phyloP scores from a whole-genome alignment of 2,329 filamentous ascomycete genomes.

The Drechslerella dactyloides region DNA sequence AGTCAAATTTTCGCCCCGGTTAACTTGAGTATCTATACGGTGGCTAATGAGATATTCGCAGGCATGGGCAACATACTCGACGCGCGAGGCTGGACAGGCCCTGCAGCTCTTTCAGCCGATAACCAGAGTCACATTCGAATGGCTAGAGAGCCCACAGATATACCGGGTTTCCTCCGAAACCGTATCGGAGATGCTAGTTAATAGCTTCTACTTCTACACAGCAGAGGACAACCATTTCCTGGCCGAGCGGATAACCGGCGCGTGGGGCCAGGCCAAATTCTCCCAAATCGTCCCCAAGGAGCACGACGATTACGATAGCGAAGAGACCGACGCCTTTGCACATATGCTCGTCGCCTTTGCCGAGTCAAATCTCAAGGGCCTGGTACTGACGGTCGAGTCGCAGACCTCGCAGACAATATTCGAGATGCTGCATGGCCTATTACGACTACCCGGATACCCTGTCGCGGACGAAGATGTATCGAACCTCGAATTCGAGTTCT shows the following conservation, averaged over 20 bases:
- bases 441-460: conserved; percentile 70
- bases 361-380: conserved; percentile 70
- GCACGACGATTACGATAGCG: conserved; percentile 62
- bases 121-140: conserved; percentile 55
- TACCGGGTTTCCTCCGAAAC: conserved; percentile 58
- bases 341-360: conserved; percentile 72
- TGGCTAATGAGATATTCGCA: conserved; percentile 55
- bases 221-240: conserved; percentile 66
- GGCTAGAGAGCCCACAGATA: conserved; percentile 66
- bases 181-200: conserved; percentile 67
- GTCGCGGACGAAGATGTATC: conserved; percentile 77
- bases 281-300: conserved; percentile 66
- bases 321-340: conserved; percentile 69
- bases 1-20: conserved; percentile 34
- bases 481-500: conserved; percentile 77
- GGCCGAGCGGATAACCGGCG: conserved; percentile 66
- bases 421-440: conserved; percentile 68
- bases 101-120: conserved; percentile 48
- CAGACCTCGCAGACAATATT: conserved; percentile 64
- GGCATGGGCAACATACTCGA: conserved; percentile 77
- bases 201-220: conserved; percentile 69
- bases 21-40: not conserved
- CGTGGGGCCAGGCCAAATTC: conserved; percentile 67
- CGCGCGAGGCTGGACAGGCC: conserved; percentile 35
- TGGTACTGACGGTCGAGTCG: conserved; percentile 63